Base-by-base conservation (phyloP, 495 filamentous ascomycete species). In the Pyrenula aspistea region DNA sequence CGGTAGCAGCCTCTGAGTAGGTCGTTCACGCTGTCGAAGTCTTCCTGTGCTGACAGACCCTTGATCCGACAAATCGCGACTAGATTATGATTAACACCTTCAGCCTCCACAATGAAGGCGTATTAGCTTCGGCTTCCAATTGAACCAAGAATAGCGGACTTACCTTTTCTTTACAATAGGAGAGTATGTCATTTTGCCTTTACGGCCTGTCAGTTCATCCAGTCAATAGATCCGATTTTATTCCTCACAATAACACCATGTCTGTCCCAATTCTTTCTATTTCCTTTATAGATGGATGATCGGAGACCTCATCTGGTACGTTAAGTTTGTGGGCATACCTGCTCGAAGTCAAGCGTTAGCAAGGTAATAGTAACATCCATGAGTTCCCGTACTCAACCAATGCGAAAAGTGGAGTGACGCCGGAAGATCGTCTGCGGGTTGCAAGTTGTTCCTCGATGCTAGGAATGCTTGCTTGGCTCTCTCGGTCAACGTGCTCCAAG, bases 181-280 rank as follows among this genome's bases (percentile, higher is more conserved):
- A 68, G 12, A 67, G 53, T n/a, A 65, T 60, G 51, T 65, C 64
- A 51, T 68, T 68, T 65, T 67, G 66, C n/a, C 66, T 68, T 48
- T 21, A 48, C 2, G 21, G 42, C 42, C 11, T 24, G 3, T 51
- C 36, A 49, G n/a, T 56, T 42, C 56, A 25, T 24, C 1, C 2
- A 4, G 15, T 23, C 19, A 19, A 48, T 11, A 48, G 19, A 48
- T 11, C 19, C 11, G 11, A 19, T 48, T 19, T 11, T 19, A 19
- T 11, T 48, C 19, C 62, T 36, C 56, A 69, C 68, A 71, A 54
- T n/a, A 65, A 19, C 10, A 67, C 61, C 10, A 71, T 57, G n/a
- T 71, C 68, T 22, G 60, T 59, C 12, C 57, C 65, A n/a, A 71
- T 58, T 12, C 59, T 57, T 25, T 69, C 67, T 15, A 71, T 60